These are phyloP conservation scores for Handroanthus guayacan DNA, from an alignment of 257 asterid genomes.

Conservation along the genomic window DNA sequence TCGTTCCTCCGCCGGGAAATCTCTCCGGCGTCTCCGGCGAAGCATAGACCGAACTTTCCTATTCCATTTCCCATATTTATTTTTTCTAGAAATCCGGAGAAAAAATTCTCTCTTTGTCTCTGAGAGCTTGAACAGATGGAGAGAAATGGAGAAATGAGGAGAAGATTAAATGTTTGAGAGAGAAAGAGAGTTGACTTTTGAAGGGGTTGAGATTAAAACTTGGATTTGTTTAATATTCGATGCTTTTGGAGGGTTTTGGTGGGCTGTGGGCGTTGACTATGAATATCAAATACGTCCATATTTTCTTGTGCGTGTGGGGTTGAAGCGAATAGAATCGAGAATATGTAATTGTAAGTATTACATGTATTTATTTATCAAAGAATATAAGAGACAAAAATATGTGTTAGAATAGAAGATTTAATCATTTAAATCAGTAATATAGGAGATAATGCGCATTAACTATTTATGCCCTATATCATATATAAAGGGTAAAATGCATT, in stretches of 20 bases:
- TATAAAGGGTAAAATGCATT: no score
- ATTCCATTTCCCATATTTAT: slow-evolving; percentile 77
- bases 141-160: slow-evolving; percentile 35
- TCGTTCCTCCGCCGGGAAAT: slow-evolving; percentile 76
- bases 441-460: no score
- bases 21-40: slow-evolving; percentile 87
- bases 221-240: slow-evolving; percentile 40
- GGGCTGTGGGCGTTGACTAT: slow-evolving; percentile 53
- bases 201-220: slow-evolving; percentile 35
- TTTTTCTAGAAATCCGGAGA: background rate
- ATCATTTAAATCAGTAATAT: no score
- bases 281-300: background rate
- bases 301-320: slow-evolving; percentile 44
- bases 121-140: slow-evolving; percentile 21
- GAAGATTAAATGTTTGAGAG: slow-evolving; percentile 37
- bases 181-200: slow-evolving; percentile 70
- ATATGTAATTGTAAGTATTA: background rate
- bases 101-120: slow-evolving; percentile 4
- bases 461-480: no score
- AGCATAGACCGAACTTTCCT: slow-evolving; percentile 63
- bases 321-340: slow-evolving; percentile 38
- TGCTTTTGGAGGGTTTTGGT: slow-evolving; percentile 45
- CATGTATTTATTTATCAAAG: no score
- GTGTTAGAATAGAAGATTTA: no score
- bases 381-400: no score